phyloP scores from a whole-genome alignment of 305 asterid species.

The Fraxinus latifolia region DNA sequence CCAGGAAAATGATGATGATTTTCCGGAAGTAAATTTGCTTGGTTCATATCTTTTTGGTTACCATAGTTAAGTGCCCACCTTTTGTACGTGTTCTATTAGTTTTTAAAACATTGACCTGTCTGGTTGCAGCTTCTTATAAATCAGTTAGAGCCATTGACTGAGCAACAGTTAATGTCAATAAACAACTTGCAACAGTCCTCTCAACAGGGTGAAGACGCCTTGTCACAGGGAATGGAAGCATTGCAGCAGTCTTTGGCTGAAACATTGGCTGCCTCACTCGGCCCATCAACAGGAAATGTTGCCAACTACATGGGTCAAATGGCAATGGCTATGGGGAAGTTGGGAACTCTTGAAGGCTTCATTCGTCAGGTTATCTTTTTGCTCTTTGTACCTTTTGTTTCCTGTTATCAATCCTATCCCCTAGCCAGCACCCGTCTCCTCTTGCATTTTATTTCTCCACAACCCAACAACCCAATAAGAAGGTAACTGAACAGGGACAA shows the following conservation, averaged over 20 bases:
- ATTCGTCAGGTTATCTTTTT: conserved; percentile 51
- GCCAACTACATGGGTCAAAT: conserved; percentile 80
- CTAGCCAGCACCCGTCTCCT: not conserved
- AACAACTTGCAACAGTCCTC: conserved; percentile 64
- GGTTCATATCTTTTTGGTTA: not conserved
- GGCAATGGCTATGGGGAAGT: conserved; percentile 80
- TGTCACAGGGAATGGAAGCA: conserved; percentile 72
- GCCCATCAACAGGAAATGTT: conserved; percentile 58
- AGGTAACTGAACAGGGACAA: not conserved
- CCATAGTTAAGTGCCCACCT: not conserved
- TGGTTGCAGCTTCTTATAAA: conserved; percentile 55
- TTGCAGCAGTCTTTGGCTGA: conserved; percentile 68
- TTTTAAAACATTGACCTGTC: not conserved
- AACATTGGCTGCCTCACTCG: conserved; percentile 61
- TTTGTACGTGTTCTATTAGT: not conserved
- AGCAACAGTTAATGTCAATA: conserved; percentile 57
- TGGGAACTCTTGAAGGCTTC: conserved; percentile 74
- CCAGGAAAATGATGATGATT: not conserved
- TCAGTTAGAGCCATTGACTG: conserved; percentile 68
- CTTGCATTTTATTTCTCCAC: not conserved
- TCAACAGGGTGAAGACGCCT: conserved; percentile 66
- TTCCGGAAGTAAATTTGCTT: not conserved
- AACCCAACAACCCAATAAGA: not conserved
- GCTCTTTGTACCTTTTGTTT: not conserved
- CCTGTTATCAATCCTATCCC: not conserved